A percentile compares a stretch with the other conserved stretches of the same genome.
Evolutionary conservation across 768 basidiomycete species (phyloP).

Genomic region (Boletus rex-veris): DNA sequence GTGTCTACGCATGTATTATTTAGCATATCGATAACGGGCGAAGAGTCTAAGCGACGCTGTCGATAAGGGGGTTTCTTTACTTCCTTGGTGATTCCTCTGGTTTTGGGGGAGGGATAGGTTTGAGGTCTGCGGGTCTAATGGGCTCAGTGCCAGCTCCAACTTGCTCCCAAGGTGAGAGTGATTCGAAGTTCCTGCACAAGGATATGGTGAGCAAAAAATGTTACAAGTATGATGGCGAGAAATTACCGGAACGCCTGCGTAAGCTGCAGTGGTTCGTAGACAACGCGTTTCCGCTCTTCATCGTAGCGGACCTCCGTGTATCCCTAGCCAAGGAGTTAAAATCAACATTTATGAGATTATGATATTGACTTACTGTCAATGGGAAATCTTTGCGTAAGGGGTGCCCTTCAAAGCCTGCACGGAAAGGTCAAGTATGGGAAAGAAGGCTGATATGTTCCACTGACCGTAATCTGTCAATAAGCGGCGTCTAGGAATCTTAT

Average conservation of each 20-base stretch:
- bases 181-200: conserved; percentile 79
- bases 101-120: conserved; percentile 71
- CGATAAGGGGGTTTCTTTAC: conserved; percentile 34
- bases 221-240: background rate
- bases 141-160: conserved; percentile 64
- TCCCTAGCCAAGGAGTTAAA: conserved; percentile 52
- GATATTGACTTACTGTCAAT: conserved; percentile 62
- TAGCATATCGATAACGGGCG: conserved; percentile 12
- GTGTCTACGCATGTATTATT: conserved; percentile 10
- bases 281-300: conserved; percentile 94
- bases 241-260: conserved; percentile 94
- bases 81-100: conserved; percentile 79
- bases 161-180: conserved; percentile 94
- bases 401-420: conserved; percentile 89
- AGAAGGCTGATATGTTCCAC: conserved; percentile 3
- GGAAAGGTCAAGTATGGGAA: background rate
- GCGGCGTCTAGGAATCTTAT: conserved; percentile 60
- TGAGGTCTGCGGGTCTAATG: conserved; percentile 66
- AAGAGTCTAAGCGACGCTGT: background rate
- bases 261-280: conserved; percentile 95
- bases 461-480: conserved; percentile 97
- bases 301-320: conserved; percentile 98
- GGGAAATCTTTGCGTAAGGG: conserved; percentile 98
- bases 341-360: background rate
- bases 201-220: background rate